A percentile compares a stretch with the other conserved stretches of the same genome.
These are phyloP conservation scores for Parastagonospora avenae DNA, from an alignment of 2,329 filamentous ascomycete species.

Conservation along the genomic window DNA sequence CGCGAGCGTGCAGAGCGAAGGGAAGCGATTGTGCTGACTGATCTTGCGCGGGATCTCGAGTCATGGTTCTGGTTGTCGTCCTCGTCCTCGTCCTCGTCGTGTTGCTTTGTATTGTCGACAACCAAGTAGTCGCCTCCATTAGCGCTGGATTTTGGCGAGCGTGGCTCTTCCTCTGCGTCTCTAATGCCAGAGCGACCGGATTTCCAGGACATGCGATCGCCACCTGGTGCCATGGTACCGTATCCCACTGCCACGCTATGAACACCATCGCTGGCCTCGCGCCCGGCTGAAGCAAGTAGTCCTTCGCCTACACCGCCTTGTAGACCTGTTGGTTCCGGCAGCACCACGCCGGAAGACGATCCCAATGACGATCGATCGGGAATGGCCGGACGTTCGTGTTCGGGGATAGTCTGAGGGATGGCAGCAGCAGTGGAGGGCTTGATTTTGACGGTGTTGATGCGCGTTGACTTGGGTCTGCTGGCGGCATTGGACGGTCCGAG, in stretches of 20 bases:
- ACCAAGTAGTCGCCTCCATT: slow-evolving; percentile 19
- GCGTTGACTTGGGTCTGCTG: slow-evolving; percentile 63
- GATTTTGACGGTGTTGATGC: slow-evolving; percentile 68
- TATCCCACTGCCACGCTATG: slow-evolving; percentile 60
- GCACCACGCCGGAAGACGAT: slow-evolving; percentile 8
- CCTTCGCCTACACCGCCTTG: slow-evolving; percentile 61
- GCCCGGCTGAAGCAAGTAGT: slow-evolving; percentile 58
- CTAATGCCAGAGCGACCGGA: slow-evolving; percentile 23
- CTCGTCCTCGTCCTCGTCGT: slow-evolving; percentile 1
- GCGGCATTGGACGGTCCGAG: slow-evolving; percentile 69
- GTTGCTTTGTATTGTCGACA: slow-evolving; percentile 19
- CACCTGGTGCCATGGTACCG: slow-evolving; percentile 46
- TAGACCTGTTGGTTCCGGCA: slow-evolving; percentile 44
- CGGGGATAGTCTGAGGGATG: slow-evolving; percentile 50
- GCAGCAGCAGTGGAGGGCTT: slow-evolving; percentile 69
- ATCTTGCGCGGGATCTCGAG: slow-evolving; percentile 19
- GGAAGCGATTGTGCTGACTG: slow-evolving; percentile 42
- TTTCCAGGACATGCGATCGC: slow-evolving; percentile 37
- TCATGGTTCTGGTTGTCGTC: too few species aligned
- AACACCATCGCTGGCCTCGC: slow-evolving; percentile 68
- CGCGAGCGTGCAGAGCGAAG: slow-evolving; percentile 31
- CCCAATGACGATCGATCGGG: slow-evolving; percentile 2
- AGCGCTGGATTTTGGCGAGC: slow-evolving; percentile 30
- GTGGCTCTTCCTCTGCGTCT: slow-evolving; percentile 18
- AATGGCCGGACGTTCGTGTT: slow-evolving; percentile 41